Conservation (phyloP, 1,284 basidiomycete genomes). For the Trametes sp. region DNA sequence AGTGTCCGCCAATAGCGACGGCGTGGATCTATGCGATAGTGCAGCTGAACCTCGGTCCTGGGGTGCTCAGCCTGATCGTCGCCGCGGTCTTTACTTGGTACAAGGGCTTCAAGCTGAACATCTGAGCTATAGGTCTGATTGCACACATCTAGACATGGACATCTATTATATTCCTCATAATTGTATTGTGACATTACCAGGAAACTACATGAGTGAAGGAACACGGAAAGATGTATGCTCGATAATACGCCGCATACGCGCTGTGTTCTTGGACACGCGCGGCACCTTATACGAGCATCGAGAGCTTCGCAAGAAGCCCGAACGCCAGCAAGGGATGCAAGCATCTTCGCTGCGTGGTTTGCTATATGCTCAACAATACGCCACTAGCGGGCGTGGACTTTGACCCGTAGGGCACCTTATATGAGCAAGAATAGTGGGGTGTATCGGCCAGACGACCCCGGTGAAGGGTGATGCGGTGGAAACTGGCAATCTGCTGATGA, state of each 20-base stretch:
- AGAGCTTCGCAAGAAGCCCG: neutral
- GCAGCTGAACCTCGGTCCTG: slow-evolving; percentile 69
- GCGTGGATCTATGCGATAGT: slow-evolving; percentile 78
- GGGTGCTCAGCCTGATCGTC: slow-evolving; percentile 60
- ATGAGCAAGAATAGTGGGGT: slow-evolving; percentile 59
- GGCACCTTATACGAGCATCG: slow-evolving; percentile 38
- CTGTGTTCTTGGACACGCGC: slow-evolving; percentile 28
- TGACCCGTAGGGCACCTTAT: slow-evolving; percentile 81
- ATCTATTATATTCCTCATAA: neutral
- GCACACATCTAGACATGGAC: neutral
- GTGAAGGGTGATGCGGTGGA: neutral
- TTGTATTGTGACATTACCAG: neutral
- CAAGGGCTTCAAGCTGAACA: slow-evolving; percentile 57
- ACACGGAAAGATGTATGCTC: slow-evolving; percentile 31
- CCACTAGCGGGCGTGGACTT: slow-evolving; percentile 68
- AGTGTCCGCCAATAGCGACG: slow-evolving; percentile 79
- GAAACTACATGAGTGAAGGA: neutral
- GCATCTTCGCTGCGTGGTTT: slow-evolving; percentile 17
- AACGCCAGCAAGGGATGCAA: neutral
- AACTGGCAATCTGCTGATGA: slow-evolving; percentile 12
- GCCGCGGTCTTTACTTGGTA: slow-evolving; percentile 67
- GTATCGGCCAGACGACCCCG: neutral
- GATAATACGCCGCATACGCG: slow-evolving; percentile 36
- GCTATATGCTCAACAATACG: slow-evolving; percentile 81
- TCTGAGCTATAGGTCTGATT: slow-evolving; percentile 23